phyloP scores from a whole-genome alignment of 1,139 yeast species.

The Pichia sp. region DNA sequence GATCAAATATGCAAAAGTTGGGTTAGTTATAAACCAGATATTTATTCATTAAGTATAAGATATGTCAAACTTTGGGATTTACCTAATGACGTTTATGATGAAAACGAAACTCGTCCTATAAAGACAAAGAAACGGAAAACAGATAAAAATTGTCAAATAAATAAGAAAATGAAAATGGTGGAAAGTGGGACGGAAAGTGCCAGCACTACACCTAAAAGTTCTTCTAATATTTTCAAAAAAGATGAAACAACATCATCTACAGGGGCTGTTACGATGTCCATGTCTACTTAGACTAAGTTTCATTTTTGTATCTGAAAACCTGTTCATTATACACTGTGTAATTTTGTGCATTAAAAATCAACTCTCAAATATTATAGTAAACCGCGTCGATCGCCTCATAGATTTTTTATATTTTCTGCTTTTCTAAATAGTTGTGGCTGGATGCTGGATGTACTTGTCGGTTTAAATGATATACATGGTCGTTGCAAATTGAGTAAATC shows the following conservation, averaged over 20 bases:
- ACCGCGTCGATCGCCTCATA: not conserved
- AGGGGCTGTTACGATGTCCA: too few relatives aligned
- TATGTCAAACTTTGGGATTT: conserved; percentile 76
- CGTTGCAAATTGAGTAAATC: too few relatives aligned
- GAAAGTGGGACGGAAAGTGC: conserved; percentile 12
- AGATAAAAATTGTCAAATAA: conserved; percentile 24
- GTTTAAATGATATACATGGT: too few relatives aligned
- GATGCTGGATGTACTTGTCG: too few relatives aligned
- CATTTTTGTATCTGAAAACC: too few relatives aligned
- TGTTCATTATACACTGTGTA: too few relatives aligned
- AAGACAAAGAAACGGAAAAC: conserved; percentile 39
- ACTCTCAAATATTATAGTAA: too few relatives aligned
- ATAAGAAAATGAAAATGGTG: conserved; percentile 23
- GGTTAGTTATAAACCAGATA: conserved; percentile 54
- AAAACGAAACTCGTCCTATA: conserved; percentile 69
- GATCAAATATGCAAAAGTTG: conserved; percentile 72
- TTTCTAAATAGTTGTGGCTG: too few relatives aligned
- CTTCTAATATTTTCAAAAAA: not conserved
- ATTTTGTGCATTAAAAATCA: too few relatives aligned
- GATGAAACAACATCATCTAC: not conserved
- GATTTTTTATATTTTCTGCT: too few relatives aligned
- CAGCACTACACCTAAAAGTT: too few relatives aligned
- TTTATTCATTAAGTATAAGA: conserved; percentile 60
- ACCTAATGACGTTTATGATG: conserved; percentile 78
- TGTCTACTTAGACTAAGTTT: not conserved